Percentiles rank a stretch among this genome's conserved stretches.
Conservation (phyloP, 305 asterid genomes). For the Stenogyne calaminthoides region DNA sequence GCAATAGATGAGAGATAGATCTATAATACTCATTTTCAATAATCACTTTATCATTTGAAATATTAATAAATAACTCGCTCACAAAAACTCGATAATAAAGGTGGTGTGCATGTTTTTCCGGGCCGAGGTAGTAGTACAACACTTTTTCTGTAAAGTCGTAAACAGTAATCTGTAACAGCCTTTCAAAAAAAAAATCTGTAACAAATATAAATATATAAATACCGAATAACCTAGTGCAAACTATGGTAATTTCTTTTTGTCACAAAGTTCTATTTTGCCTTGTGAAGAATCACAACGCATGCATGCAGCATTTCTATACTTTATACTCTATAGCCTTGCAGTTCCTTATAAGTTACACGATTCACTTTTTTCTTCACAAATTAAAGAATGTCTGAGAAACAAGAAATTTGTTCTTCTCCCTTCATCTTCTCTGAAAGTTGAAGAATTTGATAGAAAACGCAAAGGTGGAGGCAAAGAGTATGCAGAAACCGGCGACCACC, state of each 20-base stretch:
- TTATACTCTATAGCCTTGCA: no score
- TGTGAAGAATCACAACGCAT: neutral
- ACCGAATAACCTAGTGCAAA: neutral
- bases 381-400: neutral
- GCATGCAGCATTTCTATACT: neutral
- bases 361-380: neutral
- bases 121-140: no score
- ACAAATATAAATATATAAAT: neutral
- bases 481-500: conserved; percentile 53
- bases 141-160: no score
- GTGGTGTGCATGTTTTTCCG: no score
- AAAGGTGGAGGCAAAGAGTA: conserved; percentile 60
- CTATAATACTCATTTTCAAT: no score
- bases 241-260: neutral
- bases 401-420: neutral
- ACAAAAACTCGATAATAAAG: no score
- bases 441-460: conserved; percentile 63
- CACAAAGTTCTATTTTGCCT: conserved; percentile 14
- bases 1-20: no score
- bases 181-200: no score
- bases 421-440: conserved; percentile 76
- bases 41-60: no score
- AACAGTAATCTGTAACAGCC: no score
- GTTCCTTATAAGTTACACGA: no score
- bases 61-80: no score